phyloP scores from a whole-genome alignment of 2,329 filamentous ascomycete species.

The Xylariaceae sp. region DNA sequence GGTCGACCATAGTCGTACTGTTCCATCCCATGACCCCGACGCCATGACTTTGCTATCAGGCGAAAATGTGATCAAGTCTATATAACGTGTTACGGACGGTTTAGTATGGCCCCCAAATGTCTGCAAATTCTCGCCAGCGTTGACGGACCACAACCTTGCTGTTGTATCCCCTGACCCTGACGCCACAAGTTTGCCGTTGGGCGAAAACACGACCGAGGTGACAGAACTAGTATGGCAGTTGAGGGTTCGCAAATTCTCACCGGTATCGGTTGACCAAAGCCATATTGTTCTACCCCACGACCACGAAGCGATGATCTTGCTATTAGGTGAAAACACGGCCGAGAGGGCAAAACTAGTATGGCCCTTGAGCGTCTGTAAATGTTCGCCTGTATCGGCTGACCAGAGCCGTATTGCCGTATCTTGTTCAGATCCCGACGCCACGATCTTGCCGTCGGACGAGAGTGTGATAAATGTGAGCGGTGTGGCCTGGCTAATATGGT shows the following conservation, averaged over 20 bases:
- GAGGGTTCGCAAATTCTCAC: background rate
- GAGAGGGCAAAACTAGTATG: background rate
- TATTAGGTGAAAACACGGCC: constrained; percentile 10
- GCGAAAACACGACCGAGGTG: constrained; percentile 1
- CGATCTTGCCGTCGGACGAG: constrained; percentile 13
- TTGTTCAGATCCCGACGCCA: constrained; percentile 16
- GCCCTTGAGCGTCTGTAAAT: constrained; percentile 15
- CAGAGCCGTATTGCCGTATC: constrained; percentile 7
- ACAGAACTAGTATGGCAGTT: background rate
- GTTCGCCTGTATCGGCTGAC: background rate
- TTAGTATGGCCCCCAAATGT: too few relatives aligned
- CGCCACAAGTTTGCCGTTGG: background rate
- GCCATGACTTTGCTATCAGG: constrained; percentile 12
- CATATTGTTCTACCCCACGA: background rate
- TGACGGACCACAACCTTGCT: constrained; percentile 1
- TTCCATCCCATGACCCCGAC: constrained; percentile 8
- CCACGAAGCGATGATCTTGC: constrained; percentile 5
- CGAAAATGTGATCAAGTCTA: constrained; percentile 10
- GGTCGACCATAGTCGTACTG: constrained; percentile 2
- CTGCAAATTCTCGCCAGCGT: background rate
- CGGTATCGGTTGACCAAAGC: constrained; percentile 2
- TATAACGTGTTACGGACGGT: too few relatives aligned
- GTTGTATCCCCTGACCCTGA: background rate
- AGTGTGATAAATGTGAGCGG: background rate
- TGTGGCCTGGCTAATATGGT: too few relatives aligned